Conservation (phyloP, 306 rosid genomes). For the Cucurbita moschata region DNA sequence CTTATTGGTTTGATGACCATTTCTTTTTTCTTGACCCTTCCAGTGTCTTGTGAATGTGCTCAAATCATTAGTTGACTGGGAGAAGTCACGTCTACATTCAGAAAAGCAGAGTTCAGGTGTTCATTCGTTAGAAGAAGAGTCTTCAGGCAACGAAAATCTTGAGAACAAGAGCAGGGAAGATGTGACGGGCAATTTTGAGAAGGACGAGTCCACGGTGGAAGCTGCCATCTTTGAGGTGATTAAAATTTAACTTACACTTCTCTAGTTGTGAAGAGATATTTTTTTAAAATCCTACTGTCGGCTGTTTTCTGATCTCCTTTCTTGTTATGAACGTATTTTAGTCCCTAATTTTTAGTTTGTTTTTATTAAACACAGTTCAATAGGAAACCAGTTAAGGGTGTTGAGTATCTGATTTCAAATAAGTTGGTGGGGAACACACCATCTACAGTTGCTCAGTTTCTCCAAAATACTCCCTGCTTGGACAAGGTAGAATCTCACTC, state of each 20-base stretch:
- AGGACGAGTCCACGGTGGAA: conserved; percentile 91
- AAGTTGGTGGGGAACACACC: conserved; percentile 80
- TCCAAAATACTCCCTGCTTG: conserved; percentile 66
- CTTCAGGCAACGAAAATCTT: conserved; percentile 44
- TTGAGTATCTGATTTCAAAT: conserved; percentile 69
- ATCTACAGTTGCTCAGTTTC: conserved; percentile 81
- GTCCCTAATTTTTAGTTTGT: conserved; percentile 32
- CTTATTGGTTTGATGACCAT: background rate
- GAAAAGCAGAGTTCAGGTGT: conserved; percentile 31
- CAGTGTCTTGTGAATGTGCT: conserved; percentile 95
- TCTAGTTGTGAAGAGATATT: conserved; percentile 8
- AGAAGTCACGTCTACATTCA: conserved; percentile 47
- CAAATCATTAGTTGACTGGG: conserved; percentile 97
- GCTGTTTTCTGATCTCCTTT: background rate
- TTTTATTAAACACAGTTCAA: conserved; percentile 67
- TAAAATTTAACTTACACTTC: conserved; percentile 2
- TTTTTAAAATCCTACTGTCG: background rate
- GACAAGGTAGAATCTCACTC: conserved; percentile 57
- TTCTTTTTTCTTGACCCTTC: conserved; percentile 17
- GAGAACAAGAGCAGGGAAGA: conserved; percentile 64
- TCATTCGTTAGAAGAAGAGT: conserved; percentile 35
- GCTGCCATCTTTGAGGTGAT: conserved; percentile 80
- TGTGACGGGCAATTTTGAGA: conserved; percentile 64
- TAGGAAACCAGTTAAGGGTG: conserved; percentile 77
- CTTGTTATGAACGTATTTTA: conserved; percentile 10